Evolutionary conservation across 495 filamentous ascomycete species (phyloP), one percentile per base, ranked within the genome.

Genomic region (Penicillium cosmopolitanum): DNA sequence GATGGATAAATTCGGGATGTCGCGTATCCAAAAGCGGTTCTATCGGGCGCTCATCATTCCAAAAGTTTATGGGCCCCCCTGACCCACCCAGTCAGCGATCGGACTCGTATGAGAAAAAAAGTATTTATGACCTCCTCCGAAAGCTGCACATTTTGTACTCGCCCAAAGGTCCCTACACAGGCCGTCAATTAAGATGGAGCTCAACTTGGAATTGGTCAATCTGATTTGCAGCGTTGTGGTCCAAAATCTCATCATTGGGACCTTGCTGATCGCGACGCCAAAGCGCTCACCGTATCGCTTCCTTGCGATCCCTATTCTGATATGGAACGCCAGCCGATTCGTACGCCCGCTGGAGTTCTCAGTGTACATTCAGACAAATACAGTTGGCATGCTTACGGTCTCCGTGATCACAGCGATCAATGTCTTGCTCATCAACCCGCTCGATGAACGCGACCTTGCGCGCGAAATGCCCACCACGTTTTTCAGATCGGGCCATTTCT

Each of bases 381-480:
- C 23, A 13, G 8, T 33, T 7, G 43, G 50, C 11, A 31, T 10
- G 16, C 13, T 61, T 18, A n/a, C 55, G 33, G 23, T 55, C 12
- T 11, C n/a, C 8, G 35, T 56, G 12, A 36, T 54, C 16, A 53
- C 50, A 52, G 55, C 63, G 2, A 3, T 42, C 28, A 50, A 60
- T 35, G 8, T 61, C 4, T 51, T 68, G 35, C 40, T 68, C 11
- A 53, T 63, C 59, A 61, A 61, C 21, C 63, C 63, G 0, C 57
- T 66, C 33, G 63, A 61, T 42, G 51, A 47, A 15, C 2, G 5
- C 5, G 63, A 58, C 25, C 50, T 68, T 18, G 35, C 43, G 2
- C 55, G 57, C 15, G 60, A 65, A 11, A 28, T 36, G 4, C 61
- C 56, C 15, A 36, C 42, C 10, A 62, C 48, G 4, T 36, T 46